Conservation (phyloP, 2,329 filamentous ascomycete genomes). For the Pseudocercospora musae region DNA sequence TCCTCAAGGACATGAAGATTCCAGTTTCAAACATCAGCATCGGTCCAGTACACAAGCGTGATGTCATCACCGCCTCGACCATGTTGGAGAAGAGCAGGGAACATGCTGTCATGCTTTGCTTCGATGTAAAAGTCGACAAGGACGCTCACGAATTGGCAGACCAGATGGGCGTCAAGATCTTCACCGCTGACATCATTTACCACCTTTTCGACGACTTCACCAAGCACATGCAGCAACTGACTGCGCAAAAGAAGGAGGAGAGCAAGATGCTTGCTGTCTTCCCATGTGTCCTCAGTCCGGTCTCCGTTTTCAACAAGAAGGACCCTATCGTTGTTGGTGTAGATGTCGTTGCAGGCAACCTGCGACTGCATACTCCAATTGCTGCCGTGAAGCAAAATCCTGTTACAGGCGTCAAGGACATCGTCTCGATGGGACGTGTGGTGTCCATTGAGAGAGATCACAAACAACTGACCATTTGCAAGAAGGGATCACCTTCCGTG, state of each 20-base stretch:
- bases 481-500: slow-evolving; percentile 95
- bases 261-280: slow-evolving; percentile 94
- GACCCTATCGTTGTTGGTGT: slow-evolving; percentile 92
- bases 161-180: slow-evolving; percentile 93
- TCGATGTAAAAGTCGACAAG: slow-evolving; percentile 99
- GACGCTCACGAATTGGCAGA: slow-evolving; percentile 89
- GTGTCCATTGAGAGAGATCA: slow-evolving; percentile 96
- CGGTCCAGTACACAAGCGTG: slow-evolving; percentile 94
- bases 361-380: slow-evolving; percentile 85
- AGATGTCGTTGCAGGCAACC: slow-evolving; percentile 86
- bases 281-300: slow-evolving; percentile 84
- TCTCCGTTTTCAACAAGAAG: slow-evolving; percentile 98
- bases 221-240: slow-evolving; percentile 82
- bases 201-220: slow-evolving; percentile 97
- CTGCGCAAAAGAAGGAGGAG: slow-evolving; percentile 93
- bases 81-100: slow-evolving; percentile 97
- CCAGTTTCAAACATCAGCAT: slow-evolving; percentile 97
- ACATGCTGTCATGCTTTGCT: slow-evolving; percentile 98
- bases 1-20: slow-evolving; percentile 93
- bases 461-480: slow-evolving; percentile 88
- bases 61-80: slow-evolving; percentile 87
- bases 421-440: slow-evolving; percentile 86
- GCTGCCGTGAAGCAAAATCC: slow-evolving; percentile 80
- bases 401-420: slow-evolving; percentile 75
- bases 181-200: slow-evolving; percentile 98